Percentiles rank a stretch among this genome's conserved stretches.
Evolutionary conservation across 106 monocot genomes (phyloP).

Genomic region (Dioscorea alata): DNA sequence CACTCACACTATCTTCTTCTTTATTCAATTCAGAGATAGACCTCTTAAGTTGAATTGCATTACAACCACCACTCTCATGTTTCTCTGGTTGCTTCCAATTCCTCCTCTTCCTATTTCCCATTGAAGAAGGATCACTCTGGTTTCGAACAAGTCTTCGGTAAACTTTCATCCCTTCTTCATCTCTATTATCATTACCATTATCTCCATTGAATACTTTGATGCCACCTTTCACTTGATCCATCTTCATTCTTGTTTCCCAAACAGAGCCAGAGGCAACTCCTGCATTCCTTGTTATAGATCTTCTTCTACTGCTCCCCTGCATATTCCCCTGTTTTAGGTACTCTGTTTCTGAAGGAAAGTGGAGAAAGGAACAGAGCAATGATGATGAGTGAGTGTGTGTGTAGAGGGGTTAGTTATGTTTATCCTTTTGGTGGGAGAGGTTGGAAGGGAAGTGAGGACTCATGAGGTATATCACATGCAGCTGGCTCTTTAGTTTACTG

Average conservation of each 20-base stretch:
- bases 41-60: slow-evolving; percentile 23
- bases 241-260: slow-evolving; percentile 84
- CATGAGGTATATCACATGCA: slow-evolving; percentile 1
- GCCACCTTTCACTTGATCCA: slow-evolving; percentile 78
- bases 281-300: slow-evolving; percentile 28
- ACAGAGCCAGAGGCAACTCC: slow-evolving; percentile 52
- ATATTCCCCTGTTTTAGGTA: slow-evolving; percentile 9
- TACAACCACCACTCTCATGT: slow-evolving; percentile 1
- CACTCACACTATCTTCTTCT: not conserved
- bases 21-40: slow-evolving; percentile 9
- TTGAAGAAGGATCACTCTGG: slow-evolving; percentile 34
- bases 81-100: slow-evolving; percentile 59
- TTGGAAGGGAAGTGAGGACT: not conserved
- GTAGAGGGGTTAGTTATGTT: not conserved
- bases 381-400: not conserved
- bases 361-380: not conserved
- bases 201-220: slow-evolving; percentile 74
- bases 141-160: slow-evolving; percentile 39
- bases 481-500: not conserved
- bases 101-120: slow-evolving; percentile 57
- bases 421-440: not conserved
- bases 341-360: not conserved
- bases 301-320: slow-evolving; percentile 30
- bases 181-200: not conserved
- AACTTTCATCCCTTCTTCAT: slow-evolving; percentile 26